Evolutionary conservation across 257 asterid genomes (phyloP).

Genomic region (Euphrasia confusa): DNA sequence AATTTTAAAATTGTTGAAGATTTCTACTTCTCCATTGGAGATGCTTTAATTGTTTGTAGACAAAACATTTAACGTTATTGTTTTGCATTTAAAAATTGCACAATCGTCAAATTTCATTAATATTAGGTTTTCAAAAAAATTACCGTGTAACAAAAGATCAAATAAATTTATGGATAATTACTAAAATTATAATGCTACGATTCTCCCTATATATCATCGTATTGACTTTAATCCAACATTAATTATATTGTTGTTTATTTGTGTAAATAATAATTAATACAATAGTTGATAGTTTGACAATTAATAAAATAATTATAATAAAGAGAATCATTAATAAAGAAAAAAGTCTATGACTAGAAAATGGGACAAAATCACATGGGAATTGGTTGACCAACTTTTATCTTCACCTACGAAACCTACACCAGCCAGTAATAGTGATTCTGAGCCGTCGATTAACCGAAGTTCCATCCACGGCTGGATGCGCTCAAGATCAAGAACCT

Average conservation of each 20-base stretch:
- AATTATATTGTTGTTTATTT: too few relatives aligned
- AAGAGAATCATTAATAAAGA: conserved; percentile 8
- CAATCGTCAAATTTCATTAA: too few relatives aligned
- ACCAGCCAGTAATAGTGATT: conserved; percentile 16
- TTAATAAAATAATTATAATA: conserved; percentile 1
- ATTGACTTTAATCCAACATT: background rate
- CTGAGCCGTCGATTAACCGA: conserved; percentile 28
- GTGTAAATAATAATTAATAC: background rate
- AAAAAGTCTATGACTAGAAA: conserved; percentile 31
- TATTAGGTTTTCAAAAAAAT: too few relatives aligned
- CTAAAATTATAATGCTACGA: too few relatives aligned
- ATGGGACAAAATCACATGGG: conserved; percentile 37
- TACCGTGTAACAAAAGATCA: too few relatives aligned
- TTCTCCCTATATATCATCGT: too few relatives aligned
- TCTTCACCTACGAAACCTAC: conserved; percentile 26
- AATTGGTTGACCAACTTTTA: conserved; percentile 43
- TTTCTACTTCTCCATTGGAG: too few relatives aligned
- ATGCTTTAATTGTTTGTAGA: too few relatives aligned
- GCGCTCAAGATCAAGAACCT: conserved; percentile 5
- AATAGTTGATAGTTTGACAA: conserved; percentile 23
- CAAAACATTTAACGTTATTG: too few relatives aligned
- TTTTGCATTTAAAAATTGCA: too few relatives aligned
- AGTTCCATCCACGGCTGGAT: conserved; percentile 29
- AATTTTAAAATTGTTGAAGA: too few relatives aligned
- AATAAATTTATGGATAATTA: too few relatives aligned